Percentiles rank a stretch among this genome's conserved stretches.
phyloP scores from a whole-genome alignment of 352 stramenopile genomes.

The Discostella stelligera region DNA sequence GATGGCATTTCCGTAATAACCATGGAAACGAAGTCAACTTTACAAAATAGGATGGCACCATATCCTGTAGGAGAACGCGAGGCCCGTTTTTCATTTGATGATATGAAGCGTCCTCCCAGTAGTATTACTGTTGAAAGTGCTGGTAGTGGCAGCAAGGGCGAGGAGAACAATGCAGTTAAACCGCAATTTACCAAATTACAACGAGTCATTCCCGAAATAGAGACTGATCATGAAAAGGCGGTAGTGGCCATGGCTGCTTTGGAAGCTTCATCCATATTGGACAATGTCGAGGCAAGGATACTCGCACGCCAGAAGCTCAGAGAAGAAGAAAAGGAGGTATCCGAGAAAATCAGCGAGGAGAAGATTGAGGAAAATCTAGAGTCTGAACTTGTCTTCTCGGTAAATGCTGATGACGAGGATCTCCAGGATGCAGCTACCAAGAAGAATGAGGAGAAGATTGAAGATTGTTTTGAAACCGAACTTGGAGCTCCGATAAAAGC shows the following conservation, averaged over 20 bases:
- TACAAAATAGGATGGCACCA: conserved; percentile 11
- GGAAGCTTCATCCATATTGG: conserved; percentile 23
- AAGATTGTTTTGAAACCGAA: neutral
- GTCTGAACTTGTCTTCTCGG: neutral
- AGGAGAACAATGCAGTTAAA: conserved; percentile 2
- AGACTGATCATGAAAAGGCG: conserved; percentile 38
- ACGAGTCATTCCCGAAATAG: conserved; percentile 29
- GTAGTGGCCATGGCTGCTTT: conserved; percentile 21
- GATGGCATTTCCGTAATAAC: conserved; percentile 56
- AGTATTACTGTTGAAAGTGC: conserved; percentile 47
- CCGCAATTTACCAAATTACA: conserved; percentile 26
- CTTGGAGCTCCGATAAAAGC: conserved; percentile 1
- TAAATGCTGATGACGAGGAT: conserved; percentile 13
- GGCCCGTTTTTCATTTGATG: conserved; percentile 26
- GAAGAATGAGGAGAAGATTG: neutral
- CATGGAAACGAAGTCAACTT: conserved; percentile 55
- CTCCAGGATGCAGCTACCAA: neutral
- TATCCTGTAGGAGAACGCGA: conserved; percentile 3
- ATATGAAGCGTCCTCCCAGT: conserved; percentile 46
- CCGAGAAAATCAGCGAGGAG: neutral
- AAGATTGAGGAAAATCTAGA: neutral
- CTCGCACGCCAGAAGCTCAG: conserved; percentile 16
- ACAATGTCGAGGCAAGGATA: conserved; percentile 53
- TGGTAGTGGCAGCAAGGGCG: conserved; percentile 2
- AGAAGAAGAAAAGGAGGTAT: conserved; percentile 27